Evolutionary conservation across 148 eudicot genomes (phyloP), one percentile per base, ranked within the genome.

Genomic region (Cornus suecica): DNA sequence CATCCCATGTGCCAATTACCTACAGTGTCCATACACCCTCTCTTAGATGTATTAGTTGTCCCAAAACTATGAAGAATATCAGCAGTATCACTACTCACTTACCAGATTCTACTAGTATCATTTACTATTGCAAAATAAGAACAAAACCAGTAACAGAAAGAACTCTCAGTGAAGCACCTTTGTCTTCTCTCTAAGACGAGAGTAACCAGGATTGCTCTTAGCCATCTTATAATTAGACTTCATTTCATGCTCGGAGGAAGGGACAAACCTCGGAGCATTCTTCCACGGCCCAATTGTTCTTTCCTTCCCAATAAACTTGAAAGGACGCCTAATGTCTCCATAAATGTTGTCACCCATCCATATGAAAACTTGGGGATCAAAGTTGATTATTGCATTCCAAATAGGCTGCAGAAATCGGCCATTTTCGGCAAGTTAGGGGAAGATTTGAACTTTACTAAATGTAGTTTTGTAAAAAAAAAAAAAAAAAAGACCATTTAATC

Each of bases 1-100:
- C 95, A 81, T 90, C 95, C 95, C 95, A 90, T 74, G 90, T 90
- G 74, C 95, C 95, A 81, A 90, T 82, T 30, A 90, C 86, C 92
- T 90, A 58, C 22, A 77, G 37, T 42, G 2, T 72, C 66, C 70
- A 73, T 16, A 69, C 25, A 32, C 56, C 27, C 37, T 15, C 2
- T 4, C 60, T 72, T 24, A 69, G 72, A 48, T 22, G 71, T 32
- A 51, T 45, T 58, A 11, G 65, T 52, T 73, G 72, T 69, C 2
- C 13, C 13, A 8, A 69, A 67, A 37, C 8, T 27, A 9, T 34
- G 72, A 63, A 56, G 29, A 69, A 30, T 29, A 76, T 66, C 11
- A 67, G 48, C 37, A 18, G 42, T 3, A 68, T 37, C 54, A 68
- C 69, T 68, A 65, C 25, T 26, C 42, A 31, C 77, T 74, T 54